Conservation (phyloP, 2,329 filamentous ascomycete genomes). For the Aspergillus latus region DNA sequence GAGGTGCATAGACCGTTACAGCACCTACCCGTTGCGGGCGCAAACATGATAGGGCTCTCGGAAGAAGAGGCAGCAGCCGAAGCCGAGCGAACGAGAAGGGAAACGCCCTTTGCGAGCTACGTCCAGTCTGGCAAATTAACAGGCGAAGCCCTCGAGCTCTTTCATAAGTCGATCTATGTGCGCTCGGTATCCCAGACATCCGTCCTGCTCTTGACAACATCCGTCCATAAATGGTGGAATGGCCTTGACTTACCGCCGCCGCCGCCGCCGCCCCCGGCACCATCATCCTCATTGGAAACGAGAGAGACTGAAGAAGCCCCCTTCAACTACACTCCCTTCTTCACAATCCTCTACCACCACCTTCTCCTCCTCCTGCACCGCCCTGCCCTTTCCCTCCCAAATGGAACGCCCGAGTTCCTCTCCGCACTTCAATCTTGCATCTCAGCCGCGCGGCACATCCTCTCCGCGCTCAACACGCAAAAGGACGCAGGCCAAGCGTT, state of each 20-base stretch:
- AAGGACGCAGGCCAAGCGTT: conserved; percentile 34
- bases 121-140: conserved; percentile 42
- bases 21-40: conserved; percentile 1
- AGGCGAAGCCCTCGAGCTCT: conserved; percentile 42
- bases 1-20: conserved; percentile 37
- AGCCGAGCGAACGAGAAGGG: conserved; percentile 21
- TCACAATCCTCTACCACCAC: conserved; percentile 45
- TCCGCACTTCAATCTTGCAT: conserved; percentile 45
- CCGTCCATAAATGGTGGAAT: conserved; percentile 47
- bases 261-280: neutral
- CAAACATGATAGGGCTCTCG: conserved; percentile 1
- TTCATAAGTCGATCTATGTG: conserved; percentile 44
- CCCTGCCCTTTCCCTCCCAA: conserved; percentile 40
- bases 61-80: conserved; percentile 12
- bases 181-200: conserved; percentile 40
- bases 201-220: conserved; percentile 40
- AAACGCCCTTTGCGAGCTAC: conserved; percentile 39
- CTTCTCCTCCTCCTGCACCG: conserved; percentile 43
- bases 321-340: conserved; percentile 40
- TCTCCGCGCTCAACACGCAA: conserved; percentile 38
- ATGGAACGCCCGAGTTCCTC: conserved; percentile 40
- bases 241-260: conserved; percentile 24
- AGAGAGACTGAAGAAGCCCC: conserved; percentile 16
- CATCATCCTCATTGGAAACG: neutral
- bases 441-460: conserved; percentile 39